Evolutionary conservation across 2,329 filamentous ascomycete species (phyloP).

Genomic region (Coleophoma crateriformis): DNA sequence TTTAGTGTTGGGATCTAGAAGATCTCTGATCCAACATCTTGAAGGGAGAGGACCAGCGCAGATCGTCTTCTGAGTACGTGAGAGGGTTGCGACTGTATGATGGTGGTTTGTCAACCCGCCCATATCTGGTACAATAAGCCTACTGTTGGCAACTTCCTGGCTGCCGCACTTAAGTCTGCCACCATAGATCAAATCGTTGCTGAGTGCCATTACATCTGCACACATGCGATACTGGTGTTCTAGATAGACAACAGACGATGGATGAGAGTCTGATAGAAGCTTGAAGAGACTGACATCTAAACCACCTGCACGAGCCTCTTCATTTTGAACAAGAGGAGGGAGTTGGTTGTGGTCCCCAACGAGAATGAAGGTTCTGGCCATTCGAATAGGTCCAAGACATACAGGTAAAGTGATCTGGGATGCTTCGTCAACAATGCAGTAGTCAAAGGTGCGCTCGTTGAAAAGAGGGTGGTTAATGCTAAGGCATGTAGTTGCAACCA

Average conservation of each 20-base stretch:
- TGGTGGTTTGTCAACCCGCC: slow-evolving; percentile 55
- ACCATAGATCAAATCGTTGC: slow-evolving; percentile 90
- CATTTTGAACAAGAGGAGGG: slow-evolving; percentile 89
- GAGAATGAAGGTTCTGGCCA: slow-evolving; percentile 88
- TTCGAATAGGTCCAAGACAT: slow-evolving; percentile 86
- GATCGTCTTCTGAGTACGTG: slow-evolving; percentile 39
- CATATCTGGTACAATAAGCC: slow-evolving; percentile 64
- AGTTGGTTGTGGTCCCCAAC: slow-evolving; percentile 97
- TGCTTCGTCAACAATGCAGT: slow-evolving; percentile 97
- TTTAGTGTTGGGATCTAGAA: slow-evolving; percentile 64
- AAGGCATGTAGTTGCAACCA: slow-evolving; percentile 93
- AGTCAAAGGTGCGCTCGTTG: slow-evolving; percentile 85
- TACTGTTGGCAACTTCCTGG: slow-evolving; percentile 62
- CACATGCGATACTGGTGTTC: slow-evolving; percentile 99
- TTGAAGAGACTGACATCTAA: slow-evolving; percentile 94
- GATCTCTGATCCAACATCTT: slow-evolving; percentile 70
- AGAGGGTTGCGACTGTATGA: slow-evolving; percentile 39
- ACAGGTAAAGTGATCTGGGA: slow-evolving; percentile 96
- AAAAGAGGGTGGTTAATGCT: slow-evolving; percentile 88
- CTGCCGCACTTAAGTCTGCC: slow-evolving; percentile 87
- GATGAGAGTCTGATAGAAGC: slow-evolving; percentile 82
- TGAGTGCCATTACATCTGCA: slow-evolving; percentile 90
- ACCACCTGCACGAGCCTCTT: slow-evolving; percentile 77
- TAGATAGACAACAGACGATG: slow-evolving; percentile 80
- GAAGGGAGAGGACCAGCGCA: slow-evolving; percentile 43